Percentiles rank a stretch among this genome's conserved stretches.
These are phyloP conservation scores for Carex littledalei DNA, from an alignment of 176 grass and related monocot genomes.

Conservation along the genomic window DNA sequence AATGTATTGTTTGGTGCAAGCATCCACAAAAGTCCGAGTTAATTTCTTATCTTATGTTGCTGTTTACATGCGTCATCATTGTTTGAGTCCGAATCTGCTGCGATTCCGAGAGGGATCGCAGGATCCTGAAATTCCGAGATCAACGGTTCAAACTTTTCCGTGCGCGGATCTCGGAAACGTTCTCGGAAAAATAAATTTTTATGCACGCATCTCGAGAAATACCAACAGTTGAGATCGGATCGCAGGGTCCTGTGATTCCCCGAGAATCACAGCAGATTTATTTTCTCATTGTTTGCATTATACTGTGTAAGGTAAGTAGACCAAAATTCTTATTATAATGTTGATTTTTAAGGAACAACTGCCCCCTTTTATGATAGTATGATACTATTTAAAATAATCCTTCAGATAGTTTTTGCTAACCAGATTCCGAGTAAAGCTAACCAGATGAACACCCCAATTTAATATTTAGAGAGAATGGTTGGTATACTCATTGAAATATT, in stretches of 20 bases:
- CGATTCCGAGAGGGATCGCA: too few relatives aligned
- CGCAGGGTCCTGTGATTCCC: too few relatives aligned
- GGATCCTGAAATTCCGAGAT: too few relatives aligned
- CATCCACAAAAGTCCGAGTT: background rate
- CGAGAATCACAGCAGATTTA: too few relatives aligned
- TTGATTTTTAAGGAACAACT: background rate
- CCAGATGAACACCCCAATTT: background rate
- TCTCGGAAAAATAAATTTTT: too few relatives aligned
- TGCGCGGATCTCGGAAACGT: too few relatives aligned
- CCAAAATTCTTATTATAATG: background rate
- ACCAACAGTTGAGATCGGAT: too few relatives aligned
- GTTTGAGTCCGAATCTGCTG: too few relatives aligned
- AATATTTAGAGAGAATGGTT: background rate
- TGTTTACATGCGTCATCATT: background rate
- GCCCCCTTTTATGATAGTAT: background rate
- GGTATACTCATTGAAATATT: too few relatives aligned
- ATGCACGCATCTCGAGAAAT: too few relatives aligned
- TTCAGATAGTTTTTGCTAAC: background rate
- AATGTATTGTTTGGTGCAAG: background rate
- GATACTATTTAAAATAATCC: background rate
- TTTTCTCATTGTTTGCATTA: background rate
- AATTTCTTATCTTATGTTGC: background rate
- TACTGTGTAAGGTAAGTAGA: background rate
- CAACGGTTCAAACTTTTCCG: too few relatives aligned
- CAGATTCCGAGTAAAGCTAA: background rate